Base-by-base conservation (phyloP, 176 grass and related monocot species). In the Avena sativa region DNA sequence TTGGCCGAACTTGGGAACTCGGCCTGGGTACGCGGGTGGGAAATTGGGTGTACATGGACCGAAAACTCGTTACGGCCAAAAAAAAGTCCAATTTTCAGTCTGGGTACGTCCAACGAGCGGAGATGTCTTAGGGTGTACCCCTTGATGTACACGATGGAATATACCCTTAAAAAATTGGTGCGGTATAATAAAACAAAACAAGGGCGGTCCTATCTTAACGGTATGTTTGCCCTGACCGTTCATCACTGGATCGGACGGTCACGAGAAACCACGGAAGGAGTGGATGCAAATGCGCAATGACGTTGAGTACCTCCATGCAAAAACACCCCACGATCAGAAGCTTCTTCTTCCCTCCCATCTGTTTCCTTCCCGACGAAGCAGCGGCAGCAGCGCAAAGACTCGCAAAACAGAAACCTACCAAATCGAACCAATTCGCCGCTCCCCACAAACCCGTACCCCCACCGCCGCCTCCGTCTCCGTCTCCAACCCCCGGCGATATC, bases 361-460 rank as follows among this genome's bases (percentile, higher is more conserved):
- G 78, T 68, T 83, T 86, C 65, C 56, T 87, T 87, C 74, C 46
- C 6, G 32, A 58, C 80, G 85, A 84, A 87, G 84, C 56, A 40
- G 56, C 83, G 0, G 78, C 78, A 10, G 25, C 63, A 25, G 28
- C 28, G 83, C 83, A 81, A 49, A 83, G 26, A 81, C 57, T 74
- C 32, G 25, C 26, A 68, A 12, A 12, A 55, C 12, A 9, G 61
- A 63, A 63, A 30, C 63, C 43, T 14, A 20, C 44, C 46, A 64
- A 60, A 80, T 43, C 59, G 12, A 84, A 78, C 68, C 73, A 30
- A 73, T 64, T 85, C 70, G 30, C 47, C 77, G 57, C 58, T 44
- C 70, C 40, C 40, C 40, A 43, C 20, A 26, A 60, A 50, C 53
- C 74, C 50, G 4, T 12, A 56, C 34, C 36, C 80, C 50, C 8